Base-by-base conservation (phyloP, 1,284 basidiomycete species). In the Leccinum fallax region DNA sequence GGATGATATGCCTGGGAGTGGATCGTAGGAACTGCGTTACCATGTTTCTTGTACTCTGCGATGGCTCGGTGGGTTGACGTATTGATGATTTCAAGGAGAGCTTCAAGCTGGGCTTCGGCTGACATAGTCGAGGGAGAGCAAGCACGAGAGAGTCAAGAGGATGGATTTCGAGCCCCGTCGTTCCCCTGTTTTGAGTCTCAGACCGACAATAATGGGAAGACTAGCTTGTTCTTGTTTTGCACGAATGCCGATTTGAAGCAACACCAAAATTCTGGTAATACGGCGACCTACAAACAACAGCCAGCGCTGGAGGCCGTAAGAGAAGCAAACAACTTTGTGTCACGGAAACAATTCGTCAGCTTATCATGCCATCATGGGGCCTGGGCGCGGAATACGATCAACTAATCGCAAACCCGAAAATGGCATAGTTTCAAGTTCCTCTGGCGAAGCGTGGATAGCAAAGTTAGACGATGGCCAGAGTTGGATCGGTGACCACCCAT, bases 1-100 rank as follows among this genome's bases (percentile, higher is more conserved):
- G 70, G 69, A 49, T 74, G 72, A 36, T 58, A 65, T 15, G 40
- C 16, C 40, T 64, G 61, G 2, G 69, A 68, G 19, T 72, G 55
- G 38, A 73, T 64, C 2, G 69, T 70, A 40, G 70, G 70, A 19
- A 73, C 66, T 8, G 62, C 55, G 15, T 65, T 53, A 1, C 63
- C 66, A 0, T 48, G 58, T 34, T 71, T 71, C 55, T 67, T 74
- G 61, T 74, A 72, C 38, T 74, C 71, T n/a, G 61, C 53, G 3
- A 72, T 72, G 24, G 71, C 73, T 60, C 65, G 68, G 7, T 62
- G 68, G 9, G 71, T 63, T 4, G 70, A 71, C 0, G 63, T 59
- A 40, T 30, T n/a, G 24, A 55, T 46, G 26, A 55, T 55, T 5
- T 46, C 38, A 19, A 55, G 55, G 26, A 55, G 55, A 19, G 55